Conservation (phyloP, 2,329 filamentous ascomycete genomes). For the Sarocladium oryzae region DNA sequence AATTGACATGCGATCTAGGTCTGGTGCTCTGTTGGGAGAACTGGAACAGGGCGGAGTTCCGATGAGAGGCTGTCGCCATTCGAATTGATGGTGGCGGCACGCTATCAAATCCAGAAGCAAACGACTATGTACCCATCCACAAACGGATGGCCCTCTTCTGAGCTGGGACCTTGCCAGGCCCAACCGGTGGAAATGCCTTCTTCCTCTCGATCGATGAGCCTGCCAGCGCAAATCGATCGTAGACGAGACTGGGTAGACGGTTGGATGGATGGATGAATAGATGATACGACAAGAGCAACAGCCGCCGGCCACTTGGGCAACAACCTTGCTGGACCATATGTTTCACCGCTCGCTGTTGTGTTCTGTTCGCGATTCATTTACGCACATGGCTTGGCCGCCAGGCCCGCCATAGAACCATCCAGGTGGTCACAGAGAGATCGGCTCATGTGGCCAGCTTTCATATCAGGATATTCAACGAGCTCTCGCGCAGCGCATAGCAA, state of each 20-base stretch:
- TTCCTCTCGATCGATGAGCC: no score
- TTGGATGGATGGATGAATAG: not conserved
- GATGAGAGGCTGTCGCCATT: not conserved
- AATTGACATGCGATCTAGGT: not conserved
- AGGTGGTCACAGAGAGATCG: not conserved
- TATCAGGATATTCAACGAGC: no score
- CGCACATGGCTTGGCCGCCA: not conserved
- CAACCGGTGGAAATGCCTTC: not conserved
- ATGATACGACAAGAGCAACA: not conserved
- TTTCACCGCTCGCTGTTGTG: not conserved
- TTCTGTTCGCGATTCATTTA: not conserved
- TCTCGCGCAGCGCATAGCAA: no score
- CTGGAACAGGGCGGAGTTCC: not conserved
- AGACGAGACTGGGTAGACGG: not conserved
- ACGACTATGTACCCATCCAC: no score
- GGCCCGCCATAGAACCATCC: not conserved
- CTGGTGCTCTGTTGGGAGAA: not conserved
- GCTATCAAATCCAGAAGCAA: not conserved
- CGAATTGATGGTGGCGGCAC: conserved; percentile 2
- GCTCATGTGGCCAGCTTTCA: not conserved
- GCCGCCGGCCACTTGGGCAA: not conserved
- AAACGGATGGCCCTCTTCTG: not conserved
- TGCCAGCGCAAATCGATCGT: not conserved
- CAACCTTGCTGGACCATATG: conserved; percentile 5
- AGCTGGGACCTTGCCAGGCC: not conserved